Conservation (phyloP, 1,139 yeast genomes). For the Zygoascus meyerae region DNA sequence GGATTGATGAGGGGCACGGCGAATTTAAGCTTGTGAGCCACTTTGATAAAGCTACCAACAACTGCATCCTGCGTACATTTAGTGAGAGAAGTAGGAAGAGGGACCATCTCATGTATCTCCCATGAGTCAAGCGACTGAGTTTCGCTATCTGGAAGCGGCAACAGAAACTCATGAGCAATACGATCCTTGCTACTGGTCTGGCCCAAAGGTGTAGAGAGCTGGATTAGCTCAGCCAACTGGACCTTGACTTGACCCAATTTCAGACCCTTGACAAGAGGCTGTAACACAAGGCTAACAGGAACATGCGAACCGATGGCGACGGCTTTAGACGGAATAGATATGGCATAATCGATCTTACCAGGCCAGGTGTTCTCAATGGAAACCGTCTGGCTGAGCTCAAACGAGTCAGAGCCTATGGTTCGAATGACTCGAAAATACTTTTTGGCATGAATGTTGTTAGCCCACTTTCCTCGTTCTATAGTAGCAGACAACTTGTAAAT, state of each 20-base stretch:
- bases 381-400: constrained; percentile 85
- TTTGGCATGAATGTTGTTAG: constrained; percentile 56
- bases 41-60: constrained; percentile 48
- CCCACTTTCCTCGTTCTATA: constrained; percentile 78
- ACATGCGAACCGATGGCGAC: constrained; percentile 81
- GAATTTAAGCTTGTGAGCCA: constrained; percentile 64
- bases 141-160: constrained; percentile 40
- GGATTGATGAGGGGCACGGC: constrained; percentile 61
- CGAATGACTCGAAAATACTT: constrained; percentile 80
- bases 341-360: constrained; percentile 79
- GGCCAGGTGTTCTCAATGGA: constrained; percentile 98
- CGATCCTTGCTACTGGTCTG: constrained; percentile 43
- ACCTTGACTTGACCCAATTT: constrained; percentile 66
- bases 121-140: constrained; percentile 58
- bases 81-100: constrained; percentile 65
- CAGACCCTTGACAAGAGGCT: constrained; percentile 79
- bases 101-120: constrained; percentile 59
- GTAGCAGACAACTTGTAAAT: constrained; percentile 72
- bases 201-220: constrained; percentile 54
- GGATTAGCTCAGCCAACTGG: constrained; percentile 59
- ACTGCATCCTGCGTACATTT: constrained; percentile 83
- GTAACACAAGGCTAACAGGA: constrained; percentile 63
- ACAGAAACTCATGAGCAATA: constrained; percentile 40
- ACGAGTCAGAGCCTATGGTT: constrained; percentile 80
- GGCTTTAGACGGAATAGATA: constrained; percentile 83